phyloP scores from a whole-genome alignment of 2,329 filamentous ascomycete species.

The Xylaria sp. region DNA sequence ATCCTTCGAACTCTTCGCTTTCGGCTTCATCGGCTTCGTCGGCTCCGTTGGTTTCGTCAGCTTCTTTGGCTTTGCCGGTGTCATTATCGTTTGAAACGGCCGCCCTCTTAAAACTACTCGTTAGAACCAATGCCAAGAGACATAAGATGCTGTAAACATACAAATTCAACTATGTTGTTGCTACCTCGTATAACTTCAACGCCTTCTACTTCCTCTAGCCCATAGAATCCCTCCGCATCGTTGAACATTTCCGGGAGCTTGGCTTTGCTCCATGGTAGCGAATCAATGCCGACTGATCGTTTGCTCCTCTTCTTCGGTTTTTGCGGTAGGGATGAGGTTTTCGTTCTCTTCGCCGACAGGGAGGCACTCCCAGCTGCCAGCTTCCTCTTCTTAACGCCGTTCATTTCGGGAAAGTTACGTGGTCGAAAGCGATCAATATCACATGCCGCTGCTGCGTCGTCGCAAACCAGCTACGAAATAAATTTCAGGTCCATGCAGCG shows the following conservation, averaged over 20 bases:
- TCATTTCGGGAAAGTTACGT: constrained; percentile 38
- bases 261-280: constrained; percentile 67
- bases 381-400: constrained; percentile 46
- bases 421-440: constrained; percentile 1
- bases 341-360: constrained; percentile 43
- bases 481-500: constrained; percentile 26
- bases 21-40: constrained; percentile 27
- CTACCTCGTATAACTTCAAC: constrained; percentile 83
- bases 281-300: constrained; percentile 58
- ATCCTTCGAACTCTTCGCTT: constrained; percentile 69
- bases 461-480: constrained; percentile 18
- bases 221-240: constrained; percentile 94
- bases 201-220: constrained; percentile 89
- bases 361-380: constrained; percentile 31
- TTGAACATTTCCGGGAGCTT: constrained; percentile 81
- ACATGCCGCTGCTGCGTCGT: neutral
- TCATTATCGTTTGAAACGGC: constrained; percentile 31
- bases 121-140: constrained; percentile 20
- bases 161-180: constrained; percentile 65
- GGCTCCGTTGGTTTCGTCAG: constrained; percentile 34
- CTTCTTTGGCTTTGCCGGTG: constrained; percentile 36
- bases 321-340: constrained; percentile 28
- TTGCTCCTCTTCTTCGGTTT: constrained; percentile 50
- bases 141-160: constrained; percentile 48
- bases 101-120: constrained; percentile 41